Evolutionary conservation across 2,329 filamentous ascomycete genomes (phyloP), one percentile per base, ranked within the genome.

Genomic region (Daldinia sp.): DNA sequence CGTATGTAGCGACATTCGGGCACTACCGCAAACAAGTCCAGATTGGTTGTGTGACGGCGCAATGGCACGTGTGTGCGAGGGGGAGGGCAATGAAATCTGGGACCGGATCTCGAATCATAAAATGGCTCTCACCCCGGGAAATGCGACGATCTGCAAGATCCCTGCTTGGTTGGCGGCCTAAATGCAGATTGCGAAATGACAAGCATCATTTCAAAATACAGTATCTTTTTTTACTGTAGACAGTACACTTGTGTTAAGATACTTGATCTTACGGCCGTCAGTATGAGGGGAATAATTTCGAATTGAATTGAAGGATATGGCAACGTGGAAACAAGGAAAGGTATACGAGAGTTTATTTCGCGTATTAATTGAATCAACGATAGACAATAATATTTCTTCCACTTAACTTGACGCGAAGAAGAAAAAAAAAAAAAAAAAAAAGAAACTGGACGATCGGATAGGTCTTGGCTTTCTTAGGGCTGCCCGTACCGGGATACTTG

Each of bases 121-220:
- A 67, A 71, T 71, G 65, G 70, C 69, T 64, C 61, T 70, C 65
- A 68, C 72, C 73, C 75, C 74, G 60, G 72, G 72, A 77, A 76
- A 77, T 75, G 74, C 75, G 68, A 74, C 69, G 77, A 78, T 78
- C 76, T 74, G 73, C 77, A 73, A 33, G 33, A 77, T 67, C 76
- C 76, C 73, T 78, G 76, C 70, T 60, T 68, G 63, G 60, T 58
- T 65, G 65, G 67, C 63, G 37, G 54, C 57, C 71, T 70, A 65
- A 63, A 61, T 68, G 66, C 60, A 64, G 66, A 73, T 63, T 66
- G 44, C 55, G n/a, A 67, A 54, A 60, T 67, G 63, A 61, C 56
- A 62, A 58, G 63, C 64, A 64, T 59, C 15, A 46, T 33, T 30
- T 57, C 54, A 37, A 57, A 33, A 20, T 51, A 60, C 55, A 56